Evolutionary conservation across 2,329 filamentous ascomycete species (phyloP), one percentile per base, ranked within the genome.

Genomic region (Myriangium duriaei): DNA sequence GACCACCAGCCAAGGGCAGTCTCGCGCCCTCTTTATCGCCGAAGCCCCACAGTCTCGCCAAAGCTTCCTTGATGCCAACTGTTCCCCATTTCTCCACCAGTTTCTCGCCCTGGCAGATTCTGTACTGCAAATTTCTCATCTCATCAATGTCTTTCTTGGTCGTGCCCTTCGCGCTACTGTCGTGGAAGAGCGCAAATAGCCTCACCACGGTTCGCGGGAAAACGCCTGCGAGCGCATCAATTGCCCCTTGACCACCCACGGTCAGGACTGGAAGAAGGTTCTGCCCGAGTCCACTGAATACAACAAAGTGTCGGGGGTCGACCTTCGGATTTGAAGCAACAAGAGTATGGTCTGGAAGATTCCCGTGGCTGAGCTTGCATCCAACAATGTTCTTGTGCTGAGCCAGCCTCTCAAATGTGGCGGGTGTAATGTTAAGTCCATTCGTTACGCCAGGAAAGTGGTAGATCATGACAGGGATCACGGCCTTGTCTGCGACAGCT

Each of bases 391-490:
- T 80, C 18, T 71, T 66, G 52, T 80, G 76, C 39, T 66, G 59
- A 5, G 76, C 65, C 16, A 81, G 70, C 47, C 60, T 58, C 49
- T 62, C 71, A 50, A 73, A 76, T 0, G 74, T 75, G 6, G 69
- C 62, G 1, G 74, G 71, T 1, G 66, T 59, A 42, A 80, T 64
- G 47, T 67, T 65, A 49, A 80, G 62, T 48, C 74, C 72, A 61
- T 80, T 81, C 7, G 74, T 76, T 14, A 81, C 76, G 36, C 72
- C 75, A 1, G 76, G 76, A 56, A 78, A 78, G 55, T 78, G 70
- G 55, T 77, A 77, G 41, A 79, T 68, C 48, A 80, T 53, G 29
- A 80, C 65, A 0, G 74, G 74, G 15, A 80, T 62, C 2, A 66
- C 67, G 43, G 69, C 74, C 47, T 63, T 60, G 48, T 78, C 70